Conservation (phyloP, 176 grass and related monocot species). For the Phoenix roebelenii region DNA sequence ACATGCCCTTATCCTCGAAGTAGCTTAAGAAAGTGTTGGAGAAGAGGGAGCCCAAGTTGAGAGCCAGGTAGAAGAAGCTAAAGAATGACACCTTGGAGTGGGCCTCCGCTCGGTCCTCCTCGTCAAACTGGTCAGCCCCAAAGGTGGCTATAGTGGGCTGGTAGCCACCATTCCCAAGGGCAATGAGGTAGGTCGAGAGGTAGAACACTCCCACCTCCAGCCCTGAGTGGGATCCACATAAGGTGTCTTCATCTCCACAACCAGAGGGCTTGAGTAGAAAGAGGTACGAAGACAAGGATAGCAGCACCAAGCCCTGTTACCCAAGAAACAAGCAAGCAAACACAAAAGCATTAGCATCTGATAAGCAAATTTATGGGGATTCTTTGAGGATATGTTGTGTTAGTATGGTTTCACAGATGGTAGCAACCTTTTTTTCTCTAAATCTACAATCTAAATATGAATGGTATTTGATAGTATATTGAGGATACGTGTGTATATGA, state of each 20-base stretch:
- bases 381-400: too few relatives aligned
- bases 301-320: slow-evolving; percentile 56
- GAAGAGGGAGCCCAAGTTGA: slow-evolving; percentile 94
- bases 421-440: too few relatives aligned
- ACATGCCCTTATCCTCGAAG: slow-evolving; percentile 60
- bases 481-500: too few relatives aligned
- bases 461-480: too few relatives aligned
- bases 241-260: slow-evolving; percentile 43
- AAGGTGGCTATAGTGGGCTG: slow-evolving; percentile 89
- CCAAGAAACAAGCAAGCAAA: neutral
- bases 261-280: slow-evolving; percentile 51
- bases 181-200: slow-evolving; percentile 82
- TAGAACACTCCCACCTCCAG: slow-evolving; percentile 64
- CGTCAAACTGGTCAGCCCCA: slow-evolving; percentile 90
- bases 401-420: too few relatives aligned
- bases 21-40: slow-evolving; percentile 93
- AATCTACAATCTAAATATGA: too few relatives aligned
- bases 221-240: slow-evolving; percentile 45
- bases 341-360: too few relatives aligned
- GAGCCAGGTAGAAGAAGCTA: slow-evolving; percentile 97
- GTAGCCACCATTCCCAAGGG: slow-evolving; percentile 91
- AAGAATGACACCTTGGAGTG: slow-evolving; percentile 93
- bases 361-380: too few relatives aligned
- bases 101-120: slow-evolving; percentile 43
- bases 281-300: slow-evolving; percentile 52